Percentiles rank a stretch among this genome's conserved stretches.
These are phyloP conservation scores for Aspergillus sojae DNA, from an alignment of 2,329 filamentous ascomycete genomes.

Conservation along the genomic window DNA sequence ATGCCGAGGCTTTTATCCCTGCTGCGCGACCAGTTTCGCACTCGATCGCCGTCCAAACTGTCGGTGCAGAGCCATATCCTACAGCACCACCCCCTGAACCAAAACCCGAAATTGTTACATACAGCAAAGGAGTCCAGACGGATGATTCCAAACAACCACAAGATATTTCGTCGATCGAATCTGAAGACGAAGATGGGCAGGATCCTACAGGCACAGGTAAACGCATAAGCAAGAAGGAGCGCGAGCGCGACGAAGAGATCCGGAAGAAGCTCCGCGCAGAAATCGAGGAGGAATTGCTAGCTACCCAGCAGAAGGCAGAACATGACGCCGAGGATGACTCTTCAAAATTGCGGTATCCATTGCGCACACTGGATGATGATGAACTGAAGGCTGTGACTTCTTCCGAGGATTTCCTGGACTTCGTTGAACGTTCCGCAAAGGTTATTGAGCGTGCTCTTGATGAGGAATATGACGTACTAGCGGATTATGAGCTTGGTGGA, in stretches of 20 bases:
- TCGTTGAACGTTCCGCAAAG: constrained; percentile 93
- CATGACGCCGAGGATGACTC: constrained; percentile 44
- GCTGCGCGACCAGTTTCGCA: constrained; percentile 45
- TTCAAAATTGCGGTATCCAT: constrained; percentile 66
- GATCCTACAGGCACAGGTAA: constrained; percentile 63
- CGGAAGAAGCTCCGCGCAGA: constrained; percentile 81
- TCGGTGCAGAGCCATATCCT: constrained; percentile 72
- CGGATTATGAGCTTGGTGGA: constrained; percentile 86
- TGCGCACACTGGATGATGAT: constrained; percentile 76
- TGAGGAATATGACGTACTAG: constrained; percentile 93
- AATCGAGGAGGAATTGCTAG: constrained; percentile 87
- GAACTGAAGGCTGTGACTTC: constrained; percentile 88
- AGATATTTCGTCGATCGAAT: constrained; percentile 58
- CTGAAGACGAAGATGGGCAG: constrained; percentile 64
- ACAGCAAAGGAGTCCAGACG: constrained; percentile 96
- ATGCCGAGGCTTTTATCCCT: constrained; percentile 41
- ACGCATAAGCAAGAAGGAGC: constrained; percentile 74
- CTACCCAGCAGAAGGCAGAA: constrained; percentile 56
- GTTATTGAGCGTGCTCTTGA: constrained; percentile 95
- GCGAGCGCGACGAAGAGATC: constrained; percentile 85
- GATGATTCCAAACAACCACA: constrained; percentile 66
- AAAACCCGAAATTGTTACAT: constrained; percentile 79
- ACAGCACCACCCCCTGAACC: constrained; percentile 59
- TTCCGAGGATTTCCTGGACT: constrained; percentile 91
- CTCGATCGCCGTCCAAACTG: constrained; percentile 64